A percentile compares a stretch with the other conserved stretches of the same genome.
phyloP scores from a whole-genome alignment of 23 red algal species.

The Gracilaria gracilis region DNA sequence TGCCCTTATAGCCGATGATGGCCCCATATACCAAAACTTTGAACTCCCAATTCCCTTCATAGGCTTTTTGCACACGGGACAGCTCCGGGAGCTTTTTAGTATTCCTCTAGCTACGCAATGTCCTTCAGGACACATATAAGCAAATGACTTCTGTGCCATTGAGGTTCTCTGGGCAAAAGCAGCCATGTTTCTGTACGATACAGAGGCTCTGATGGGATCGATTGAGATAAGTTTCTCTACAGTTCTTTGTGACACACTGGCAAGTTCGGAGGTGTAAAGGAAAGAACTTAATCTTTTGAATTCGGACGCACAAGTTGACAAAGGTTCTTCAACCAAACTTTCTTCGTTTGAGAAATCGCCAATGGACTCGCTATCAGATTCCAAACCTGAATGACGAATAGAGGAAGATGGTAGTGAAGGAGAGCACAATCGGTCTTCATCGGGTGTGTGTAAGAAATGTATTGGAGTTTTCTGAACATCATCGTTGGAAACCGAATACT shows the following conservation, averaged over 20 bases:
- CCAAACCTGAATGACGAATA: no score
- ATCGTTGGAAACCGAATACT: no score
- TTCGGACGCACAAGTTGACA: background rate
- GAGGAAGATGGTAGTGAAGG: no score
- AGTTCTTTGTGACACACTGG: background rate
- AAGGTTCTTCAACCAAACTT: no score
- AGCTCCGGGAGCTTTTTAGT: background rate
- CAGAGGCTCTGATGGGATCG: background rate
- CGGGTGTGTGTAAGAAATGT: no score
- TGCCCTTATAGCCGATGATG: background rate
- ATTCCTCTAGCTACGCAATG: background rate
- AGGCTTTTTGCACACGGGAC: background rate
- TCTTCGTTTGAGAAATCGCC: no score
- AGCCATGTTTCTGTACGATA: background rate
- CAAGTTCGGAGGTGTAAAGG: background rate
- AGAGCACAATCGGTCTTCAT: no score
- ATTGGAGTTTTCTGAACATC: no score
- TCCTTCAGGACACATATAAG: background rate
- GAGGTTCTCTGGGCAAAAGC: background rate
- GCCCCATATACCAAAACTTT: background rate
- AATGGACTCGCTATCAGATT: no score
- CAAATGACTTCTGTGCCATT: background rate
- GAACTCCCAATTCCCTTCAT: background rate
- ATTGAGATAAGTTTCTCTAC: background rate
- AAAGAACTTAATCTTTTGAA: background rate